A percentile compares a stretch with the other conserved stretches of the same genome.
Evolutionary conservation across 345 rosid genomes (phyloP).

Genomic region (Linum lewisii): DNA sequence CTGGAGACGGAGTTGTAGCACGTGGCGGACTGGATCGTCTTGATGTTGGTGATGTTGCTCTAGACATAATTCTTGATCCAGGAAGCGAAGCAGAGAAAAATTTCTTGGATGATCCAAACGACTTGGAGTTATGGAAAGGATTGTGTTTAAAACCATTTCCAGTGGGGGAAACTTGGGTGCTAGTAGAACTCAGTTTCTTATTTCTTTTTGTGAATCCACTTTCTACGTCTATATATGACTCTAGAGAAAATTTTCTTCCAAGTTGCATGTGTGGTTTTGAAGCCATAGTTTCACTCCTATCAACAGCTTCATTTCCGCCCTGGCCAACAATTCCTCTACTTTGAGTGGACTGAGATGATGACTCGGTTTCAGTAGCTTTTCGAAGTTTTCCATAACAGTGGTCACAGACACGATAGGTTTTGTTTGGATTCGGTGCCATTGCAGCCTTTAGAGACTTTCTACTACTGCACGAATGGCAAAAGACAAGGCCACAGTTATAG

Average conservation of each 20-base stretch:
- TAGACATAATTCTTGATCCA: slow-evolving; percentile 32
- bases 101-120: slow-evolving; percentile 22
- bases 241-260: slow-evolving; percentile 18
- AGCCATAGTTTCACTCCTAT: slow-evolving; percentile 18
- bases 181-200: slow-evolving; percentile 10
- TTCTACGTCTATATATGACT: slow-evolving; percentile 14
- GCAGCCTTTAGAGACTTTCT: slow-evolving; percentile 54
- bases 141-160: slow-evolving; percentile 11
- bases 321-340: slow-evolving; percentile 34
- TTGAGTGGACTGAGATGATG: slow-evolving; percentile 22
- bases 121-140: slow-evolving; percentile 24
- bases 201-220: slow-evolving; percentile 15
- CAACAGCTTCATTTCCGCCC: slow-evolving; percentile 27
- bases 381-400: slow-evolving; percentile 44
- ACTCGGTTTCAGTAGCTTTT: slow-evolving; percentile 23
- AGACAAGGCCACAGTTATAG: slow-evolving; percentile 55
- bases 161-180: slow-evolving; percentile 12
- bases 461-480: slow-evolving; percentile 50
- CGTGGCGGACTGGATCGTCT: slow-evolving; percentile 38
- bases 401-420: slow-evolving; percentile 59
- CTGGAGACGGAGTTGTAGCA: slow-evolving; percentile 35
- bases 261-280: slow-evolving; percentile 26
- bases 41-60: slow-evolving; percentile 38
- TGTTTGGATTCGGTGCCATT: slow-evolving; percentile 48
- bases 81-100: slow-evolving; percentile 24